A percentile compares a stretch with the other conserved stretches of the same genome.
Conservation (phyloP, 2,329 filamentous ascomycete species). For the Zopfia rhizophila region DNA sequence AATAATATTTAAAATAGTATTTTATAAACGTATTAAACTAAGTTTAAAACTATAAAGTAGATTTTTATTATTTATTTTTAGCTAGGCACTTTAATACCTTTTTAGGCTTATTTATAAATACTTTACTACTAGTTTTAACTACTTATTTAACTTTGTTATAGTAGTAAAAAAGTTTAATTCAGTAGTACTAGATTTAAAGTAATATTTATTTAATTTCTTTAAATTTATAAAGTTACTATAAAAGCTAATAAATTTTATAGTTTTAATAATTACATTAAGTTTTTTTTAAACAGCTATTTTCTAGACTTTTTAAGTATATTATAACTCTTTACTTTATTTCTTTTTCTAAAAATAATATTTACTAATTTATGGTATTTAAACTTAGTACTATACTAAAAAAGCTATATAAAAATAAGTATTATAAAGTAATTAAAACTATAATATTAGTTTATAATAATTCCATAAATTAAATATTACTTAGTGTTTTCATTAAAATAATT, state of each 20-base stretch:
- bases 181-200: constrained; percentile 23
- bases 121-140: constrained; percentile 17
- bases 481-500: too few relatives aligned
- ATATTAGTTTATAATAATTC: too few relatives aligned
- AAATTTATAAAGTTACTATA: constrained; percentile 22
- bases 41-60: constrained; percentile 22
- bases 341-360: too few relatives aligned
- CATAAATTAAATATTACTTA: too few relatives aligned
- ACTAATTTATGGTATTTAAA: too few relatives aligned
- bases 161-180: constrained; percentile 29
- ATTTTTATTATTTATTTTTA: constrained; percentile 29
- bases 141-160: constrained; percentile 34
- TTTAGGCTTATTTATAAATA: constrained; percentile 25
- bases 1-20: constrained; percentile 30
- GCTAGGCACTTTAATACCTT: constrained; percentile 31
- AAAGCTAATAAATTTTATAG: constrained; percentile 34
- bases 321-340: too few relatives aligned
- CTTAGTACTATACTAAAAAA: too few relatives aligned
- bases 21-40: constrained; percentile 29
- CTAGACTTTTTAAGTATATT: too few relatives aligned
- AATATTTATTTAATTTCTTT: constrained; percentile 33
- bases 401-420: too few relatives aligned
- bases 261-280: constrained; percentile 32
- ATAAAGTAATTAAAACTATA: too few relatives aligned
- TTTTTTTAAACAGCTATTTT: constrained; percentile 37